Base-by-base conservation (phyloP, 2,329 filamentous ascomycete genomes). In the Monilinia aucupariae region DNA sequence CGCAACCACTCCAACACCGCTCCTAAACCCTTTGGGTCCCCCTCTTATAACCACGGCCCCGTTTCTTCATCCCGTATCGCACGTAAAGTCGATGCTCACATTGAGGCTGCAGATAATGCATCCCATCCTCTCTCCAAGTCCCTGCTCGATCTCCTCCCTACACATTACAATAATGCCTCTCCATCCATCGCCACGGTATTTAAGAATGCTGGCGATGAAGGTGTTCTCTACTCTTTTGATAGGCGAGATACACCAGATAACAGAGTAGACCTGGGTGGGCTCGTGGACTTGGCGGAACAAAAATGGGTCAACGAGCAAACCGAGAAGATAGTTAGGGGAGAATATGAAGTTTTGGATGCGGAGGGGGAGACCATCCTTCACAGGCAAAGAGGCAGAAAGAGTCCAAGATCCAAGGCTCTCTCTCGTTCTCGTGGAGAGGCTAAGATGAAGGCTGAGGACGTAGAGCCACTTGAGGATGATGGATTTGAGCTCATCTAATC, bases 311-410 rank as follows among this genome's bases (percentile, higher is more conserved):
- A 58, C 41, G 68, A 72, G 60, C 70, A 73, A 62, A 74, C 71
- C 2, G 73, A 75, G 30, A 69, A 68, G 62, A 71, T 75, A 43
- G 64, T 75, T 10, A 67, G 67, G 51, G 69, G 66, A 9, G 73
- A 75, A 56, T 75, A 73, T 52, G 73, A 74, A 65, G 70, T 75
- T 22, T 54, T 75, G 34, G 73, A 75, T 64, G 65, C 64, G n/a
- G 63, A 70, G 5, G 73, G 73, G 4, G 71, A 74, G 67, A 69
- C 63, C 10, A 67, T 67, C 20, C 62, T 69, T n/a, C 58, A 69
- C 27, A 70, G 61, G 54, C 64, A 56, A 5, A 70, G 70, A 64
- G 66, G 66, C 49, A 70, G 68, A 64, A 70, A 67, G 64, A 72
- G 68, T 52, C 71, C 72, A 1, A 73, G 70, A 67, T 66, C 68